These are phyloP conservation scores for Pulicaria dysenterica DNA, from an alignment of 129 eudicot species.

Conservation along the genomic window DNA sequence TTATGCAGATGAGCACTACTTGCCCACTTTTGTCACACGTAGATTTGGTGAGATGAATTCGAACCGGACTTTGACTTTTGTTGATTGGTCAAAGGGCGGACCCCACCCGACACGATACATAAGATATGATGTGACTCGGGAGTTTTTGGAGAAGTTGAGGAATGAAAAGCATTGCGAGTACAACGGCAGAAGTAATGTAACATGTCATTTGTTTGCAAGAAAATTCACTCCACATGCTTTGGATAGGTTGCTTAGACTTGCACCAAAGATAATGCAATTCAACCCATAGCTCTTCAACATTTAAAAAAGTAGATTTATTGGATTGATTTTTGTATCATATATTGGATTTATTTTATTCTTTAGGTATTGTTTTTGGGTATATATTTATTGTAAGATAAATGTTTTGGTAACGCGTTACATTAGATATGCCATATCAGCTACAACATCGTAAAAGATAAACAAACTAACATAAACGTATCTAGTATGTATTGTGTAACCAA, in stretches of 20 bases:
- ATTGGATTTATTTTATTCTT: constrained; percentile 17
- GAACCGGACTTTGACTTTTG: constrained; percentile 50
- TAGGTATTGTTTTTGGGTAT: not conserved
- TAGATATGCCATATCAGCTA: not conserved
- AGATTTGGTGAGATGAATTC: constrained; percentile 34
- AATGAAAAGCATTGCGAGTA: constrained; percentile 35
- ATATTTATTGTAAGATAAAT: not conserved
- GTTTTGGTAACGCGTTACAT: not conserved
- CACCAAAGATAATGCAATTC: constrained; percentile 47
- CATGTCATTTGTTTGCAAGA: constrained; percentile 60
- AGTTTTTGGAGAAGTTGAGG: constrained; percentile 46
- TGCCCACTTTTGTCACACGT: constrained; percentile 47
- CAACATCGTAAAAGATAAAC: too few relatives aligned
- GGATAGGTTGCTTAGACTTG: constrained; percentile 48
- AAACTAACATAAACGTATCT: too few relatives aligned
- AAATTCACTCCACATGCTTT: constrained; percentile 50
- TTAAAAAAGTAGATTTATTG: not conserved
- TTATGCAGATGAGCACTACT: constrained; percentile 55
- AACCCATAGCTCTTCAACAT: constrained; percentile 15
- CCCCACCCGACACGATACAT: constrained; percentile 48
- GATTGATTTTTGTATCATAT: not conserved
- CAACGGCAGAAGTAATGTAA: constrained; percentile 41
- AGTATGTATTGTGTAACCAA: too few relatives aligned
- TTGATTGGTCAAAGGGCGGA: constrained; percentile 59
- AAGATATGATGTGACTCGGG: constrained; percentile 40